These are phyloP conservation scores for Avicennia marina DNA, from an alignment of 257 asterid genomes.

Conservation along the genomic window DNA sequence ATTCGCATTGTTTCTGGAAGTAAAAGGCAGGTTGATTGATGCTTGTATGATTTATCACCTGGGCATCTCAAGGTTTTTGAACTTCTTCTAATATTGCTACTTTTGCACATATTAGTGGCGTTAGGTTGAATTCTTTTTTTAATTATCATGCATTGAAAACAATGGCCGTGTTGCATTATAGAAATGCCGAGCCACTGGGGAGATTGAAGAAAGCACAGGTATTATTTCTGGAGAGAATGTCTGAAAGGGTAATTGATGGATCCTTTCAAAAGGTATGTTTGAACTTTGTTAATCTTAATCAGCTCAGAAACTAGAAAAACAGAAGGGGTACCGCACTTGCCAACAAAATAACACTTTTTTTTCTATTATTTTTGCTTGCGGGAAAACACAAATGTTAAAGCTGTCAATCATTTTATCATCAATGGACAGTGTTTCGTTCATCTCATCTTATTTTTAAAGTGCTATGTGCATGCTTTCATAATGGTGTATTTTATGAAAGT, in stretches of 20 bases:
- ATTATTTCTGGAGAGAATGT: conserved; percentile 87
- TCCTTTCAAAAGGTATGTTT: conserved; percentile 62
- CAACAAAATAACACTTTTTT: too few relatives aligned
- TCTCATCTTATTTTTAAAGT: too few relatives aligned
- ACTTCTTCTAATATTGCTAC: conserved; percentile 11
- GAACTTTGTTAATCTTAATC: not conserved
- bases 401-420: too few relatives aligned
- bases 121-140: not conserved
- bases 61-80: conserved; percentile 77
- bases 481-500: too few relatives aligned
- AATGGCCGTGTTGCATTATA: conserved; percentile 24
- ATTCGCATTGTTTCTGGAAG: conserved; percentile 70
- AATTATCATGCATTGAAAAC: conserved; percentile 2
- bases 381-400: too few relatives aligned
- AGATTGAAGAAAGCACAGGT: conserved; percentile 92
- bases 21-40: conserved; percentile 68
- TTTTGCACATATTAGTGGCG: not conserved
- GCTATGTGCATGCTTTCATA: too few relatives aligned
- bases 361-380: too few relatives aligned
- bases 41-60: conserved; percentile 71
- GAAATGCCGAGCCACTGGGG: conserved; percentile 80
- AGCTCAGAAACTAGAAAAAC: not conserved
- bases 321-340: not conserved
- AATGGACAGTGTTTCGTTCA: too few relatives aligned
- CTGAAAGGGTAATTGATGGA: conserved; percentile 53